These are phyloP conservation scores for Dentipellis sp. DNA, from an alignment of 768 basidiomycete species.

Conservation along the genomic window DNA sequence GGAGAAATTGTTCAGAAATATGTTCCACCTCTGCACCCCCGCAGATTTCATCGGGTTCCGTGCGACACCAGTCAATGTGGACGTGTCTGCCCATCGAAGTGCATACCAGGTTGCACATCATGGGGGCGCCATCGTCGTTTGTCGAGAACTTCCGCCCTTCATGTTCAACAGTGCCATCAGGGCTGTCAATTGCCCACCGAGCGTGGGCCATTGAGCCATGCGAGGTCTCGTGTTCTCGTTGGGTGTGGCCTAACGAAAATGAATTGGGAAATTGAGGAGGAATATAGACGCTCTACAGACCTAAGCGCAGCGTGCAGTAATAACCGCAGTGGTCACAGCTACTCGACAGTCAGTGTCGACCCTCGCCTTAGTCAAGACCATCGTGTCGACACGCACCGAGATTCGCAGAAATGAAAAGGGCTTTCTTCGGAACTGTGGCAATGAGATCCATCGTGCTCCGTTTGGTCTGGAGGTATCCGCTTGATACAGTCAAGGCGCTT, in stretches of 20 bases:
- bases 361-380: background rate
- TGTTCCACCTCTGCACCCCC: constrained; percentile 37
- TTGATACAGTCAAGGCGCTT: constrained; percentile 43
- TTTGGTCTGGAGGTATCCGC: constrained; percentile 32
- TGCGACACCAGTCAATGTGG: constrained; percentile 49
- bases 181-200: constrained; percentile 46
- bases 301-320: constrained; percentile 46
- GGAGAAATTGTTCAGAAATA: constrained; percentile 30
- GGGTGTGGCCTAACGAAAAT: constrained; percentile 37
- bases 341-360: background rate
- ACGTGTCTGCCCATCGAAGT: constrained; percentile 45
- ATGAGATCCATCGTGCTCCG: constrained; percentile 38
- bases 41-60: constrained; percentile 28
- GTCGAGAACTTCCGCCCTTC: constrained; percentile 45
- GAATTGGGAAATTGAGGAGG: background rate
- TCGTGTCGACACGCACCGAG: constrained; percentile 23
- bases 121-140: constrained; percentile 49
- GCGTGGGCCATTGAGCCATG: constrained; percentile 58
- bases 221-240: constrained; percentile 51
- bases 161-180: constrained; percentile 43
- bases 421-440: constrained; percentile 34
- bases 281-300: constrained; percentile 20
- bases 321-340: constrained; percentile 52
- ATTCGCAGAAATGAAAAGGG: constrained; percentile 47
- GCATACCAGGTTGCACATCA: constrained; percentile 54